phyloP scores from a whole-genome alignment of 179 eudicot species.

The Gypsophila paniculata region DNA sequence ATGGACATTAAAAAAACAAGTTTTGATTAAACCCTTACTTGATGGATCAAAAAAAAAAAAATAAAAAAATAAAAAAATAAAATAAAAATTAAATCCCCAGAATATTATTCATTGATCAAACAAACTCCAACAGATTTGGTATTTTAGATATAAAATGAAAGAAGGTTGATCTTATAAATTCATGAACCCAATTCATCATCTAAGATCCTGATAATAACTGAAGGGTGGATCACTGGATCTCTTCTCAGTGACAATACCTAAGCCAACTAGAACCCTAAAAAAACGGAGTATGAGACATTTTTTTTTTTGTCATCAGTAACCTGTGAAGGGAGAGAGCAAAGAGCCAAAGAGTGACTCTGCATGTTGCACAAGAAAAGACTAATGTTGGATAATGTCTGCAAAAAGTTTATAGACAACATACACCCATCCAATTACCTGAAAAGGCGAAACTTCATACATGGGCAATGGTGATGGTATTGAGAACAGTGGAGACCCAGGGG shows the following conservation, averaged over 20 bases:
- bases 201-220: no score
- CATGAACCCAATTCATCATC: no score
- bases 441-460: slow-evolving; percentile 82
- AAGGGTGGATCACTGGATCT: no score
- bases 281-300: no score
- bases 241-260: background rate
- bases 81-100: background rate
- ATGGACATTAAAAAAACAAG: background rate
- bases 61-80: no score
- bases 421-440: slow-evolving; percentile 56
- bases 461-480: slow-evolving; percentile 76
- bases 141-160: background rate
- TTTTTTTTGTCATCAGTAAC: no score
- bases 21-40: background rate
- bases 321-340: background rate
- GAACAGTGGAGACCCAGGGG: slow-evolving; percentile 75
- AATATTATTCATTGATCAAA: background rate
- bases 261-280: background rate
- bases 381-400: background rate
- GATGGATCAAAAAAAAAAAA: background rate
- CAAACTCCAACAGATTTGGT: background rate
- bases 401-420: slow-evolving; percentile 4
- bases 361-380: background rate
- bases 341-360: background rate
- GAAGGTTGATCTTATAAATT: no score